phyloP scores from a whole-genome alignment of 345 rosid species.

The Citrus hindsii region DNA sequence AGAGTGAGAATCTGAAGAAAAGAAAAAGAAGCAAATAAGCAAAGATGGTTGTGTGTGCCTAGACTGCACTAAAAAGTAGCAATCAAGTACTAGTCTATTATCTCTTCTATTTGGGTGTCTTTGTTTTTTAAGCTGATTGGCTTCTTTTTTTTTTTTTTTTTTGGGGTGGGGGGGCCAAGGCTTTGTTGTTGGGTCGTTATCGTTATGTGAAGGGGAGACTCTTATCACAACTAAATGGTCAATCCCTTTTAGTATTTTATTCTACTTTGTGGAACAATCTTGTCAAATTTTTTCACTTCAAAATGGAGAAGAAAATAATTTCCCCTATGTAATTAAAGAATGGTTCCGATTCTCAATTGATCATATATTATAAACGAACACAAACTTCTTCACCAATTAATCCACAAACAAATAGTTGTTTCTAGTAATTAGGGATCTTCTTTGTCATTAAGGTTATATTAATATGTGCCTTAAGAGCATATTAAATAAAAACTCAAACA shows the following conservation, averaged over 20 bases:
- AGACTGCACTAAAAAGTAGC: not conserved
- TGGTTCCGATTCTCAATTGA: not conserved
- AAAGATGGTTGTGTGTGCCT: not conserved
- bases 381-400: not conserved
- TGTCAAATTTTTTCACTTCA: conserved; percentile 10
- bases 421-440: too few relatives aligned
- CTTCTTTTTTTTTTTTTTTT: not conserved
- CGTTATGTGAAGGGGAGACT: not conserved
- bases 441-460: too few relatives aligned
- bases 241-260: not conserved
- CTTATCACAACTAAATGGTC: not conserved
- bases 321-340: not conserved
- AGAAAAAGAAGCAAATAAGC: not conserved
- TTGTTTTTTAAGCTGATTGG: not conserved
- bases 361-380: not conserved
- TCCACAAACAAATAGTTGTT: too few relatives aligned
- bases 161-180: not conserved
- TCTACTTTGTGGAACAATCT: conserved; percentile 3
- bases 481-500: too few relatives aligned
- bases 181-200: conserved; percentile 7
- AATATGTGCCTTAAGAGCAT: too few relatives aligned
- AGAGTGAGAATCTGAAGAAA: not conserved
- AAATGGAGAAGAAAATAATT: conserved; percentile 7
- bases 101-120: not conserved
- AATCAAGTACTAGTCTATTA: not conserved